Evolutionary conservation across 805 yeast genomes (phyloP).

Genomic region (Metschnikowia picachoensis): DNA sequence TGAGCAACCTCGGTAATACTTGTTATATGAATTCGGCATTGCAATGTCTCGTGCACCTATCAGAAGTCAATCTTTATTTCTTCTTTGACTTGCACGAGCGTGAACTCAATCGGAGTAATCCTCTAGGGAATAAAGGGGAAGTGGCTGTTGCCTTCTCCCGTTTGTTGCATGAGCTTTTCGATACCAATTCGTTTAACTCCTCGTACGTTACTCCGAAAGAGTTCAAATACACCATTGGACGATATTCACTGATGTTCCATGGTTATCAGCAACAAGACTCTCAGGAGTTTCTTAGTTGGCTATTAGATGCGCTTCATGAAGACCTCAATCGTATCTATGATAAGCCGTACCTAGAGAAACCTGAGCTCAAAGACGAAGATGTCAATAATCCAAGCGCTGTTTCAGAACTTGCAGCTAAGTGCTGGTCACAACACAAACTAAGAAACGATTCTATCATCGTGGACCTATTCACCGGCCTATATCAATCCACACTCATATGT

Average conservation of each 20-base stretch:
- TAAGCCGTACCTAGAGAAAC: slow-evolving; percentile 87
- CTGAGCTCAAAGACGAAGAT: slow-evolving; percentile 67
- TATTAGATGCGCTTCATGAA: slow-evolving; percentile 87
- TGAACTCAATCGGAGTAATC: slow-evolving; percentile 75
- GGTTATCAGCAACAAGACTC: slow-evolving; percentile 90
- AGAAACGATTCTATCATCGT: slow-evolving; percentile 82
- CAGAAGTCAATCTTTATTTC: slow-evolving; percentile 77
- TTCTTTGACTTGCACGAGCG: slow-evolving; percentile 51
- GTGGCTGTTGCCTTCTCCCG: slow-evolving; percentile 74
- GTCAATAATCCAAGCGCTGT: slow-evolving; percentile 52
- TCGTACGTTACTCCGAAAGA: slow-evolving; percentile 56
- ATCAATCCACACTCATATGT: slow-evolving; percentile 85
- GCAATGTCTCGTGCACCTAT: slow-evolving; percentile 83
- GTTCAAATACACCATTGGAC: slow-evolving; percentile 76
- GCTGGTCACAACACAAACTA: slow-evolving; percentile 76
- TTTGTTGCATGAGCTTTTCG: slow-evolving; percentile 60
- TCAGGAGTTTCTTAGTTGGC: slow-evolving; percentile 84
- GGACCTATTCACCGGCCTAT: slow-evolving; percentile 86
- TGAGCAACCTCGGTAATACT: slow-evolving; percentile 76
- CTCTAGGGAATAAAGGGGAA: slow-evolving; percentile 80
- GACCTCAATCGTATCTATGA: slow-evolving; percentile 78
- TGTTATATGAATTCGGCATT: slow-evolving; percentile 95
- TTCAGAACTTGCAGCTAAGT: slow-evolving; percentile 58
- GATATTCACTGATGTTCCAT: slow-evolving; percentile 70
- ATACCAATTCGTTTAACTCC: slow-evolving; percentile 13